Conservation (phyloP, 2,329 filamentous ascomycete species). For the Lizonia empirigonia region DNA sequence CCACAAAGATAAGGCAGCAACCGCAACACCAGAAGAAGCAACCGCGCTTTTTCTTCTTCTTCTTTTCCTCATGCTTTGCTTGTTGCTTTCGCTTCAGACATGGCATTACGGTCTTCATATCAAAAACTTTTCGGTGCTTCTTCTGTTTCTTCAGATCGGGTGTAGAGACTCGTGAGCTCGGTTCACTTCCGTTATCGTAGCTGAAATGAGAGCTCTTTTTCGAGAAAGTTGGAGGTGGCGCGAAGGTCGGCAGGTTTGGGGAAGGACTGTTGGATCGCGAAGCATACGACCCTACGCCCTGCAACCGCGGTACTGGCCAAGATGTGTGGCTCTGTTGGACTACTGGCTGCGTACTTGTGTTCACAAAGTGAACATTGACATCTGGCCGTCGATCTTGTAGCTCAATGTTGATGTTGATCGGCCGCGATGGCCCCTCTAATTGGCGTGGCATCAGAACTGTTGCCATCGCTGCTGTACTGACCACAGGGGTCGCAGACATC, state of each 20-base stretch:
- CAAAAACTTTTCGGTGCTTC: constrained; percentile 39
- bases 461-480: constrained; percentile 40
- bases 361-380: constrained; percentile 19
- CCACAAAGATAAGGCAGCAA: constrained; percentile 43
- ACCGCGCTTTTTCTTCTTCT: constrained; percentile 41
- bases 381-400: constrained; percentile 35
- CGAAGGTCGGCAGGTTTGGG: constrained; percentile 35
- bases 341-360: constrained; percentile 24
- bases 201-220: constrained; percentile 35
- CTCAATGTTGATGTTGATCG: constrained; percentile 43
- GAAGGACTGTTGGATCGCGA: constrained; percentile 23
- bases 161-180: constrained; percentile 30
- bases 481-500: constrained; percentile 41
- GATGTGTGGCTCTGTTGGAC: constrained; percentile 26
- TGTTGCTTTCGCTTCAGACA: constrained; percentile 27
- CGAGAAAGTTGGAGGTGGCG: constrained; percentile 38
- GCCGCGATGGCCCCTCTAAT: constrained; percentile 28
- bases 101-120: constrained; percentile 32
- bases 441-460: constrained; percentile 43
- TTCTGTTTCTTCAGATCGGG: constrained; percentile 35
- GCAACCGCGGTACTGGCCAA: constrained; percentile 22
- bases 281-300: constrained; percentile 12
- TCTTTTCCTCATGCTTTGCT: constrained; percentile 25
- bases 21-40: constrained; percentile 45
- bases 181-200: constrained; percentile 34